These are phyloP conservation scores for Fusarium pseudograminearum DNA, from an alignment of 2,329 filamentous ascomycete species.

Conservation along the genomic window DNA sequence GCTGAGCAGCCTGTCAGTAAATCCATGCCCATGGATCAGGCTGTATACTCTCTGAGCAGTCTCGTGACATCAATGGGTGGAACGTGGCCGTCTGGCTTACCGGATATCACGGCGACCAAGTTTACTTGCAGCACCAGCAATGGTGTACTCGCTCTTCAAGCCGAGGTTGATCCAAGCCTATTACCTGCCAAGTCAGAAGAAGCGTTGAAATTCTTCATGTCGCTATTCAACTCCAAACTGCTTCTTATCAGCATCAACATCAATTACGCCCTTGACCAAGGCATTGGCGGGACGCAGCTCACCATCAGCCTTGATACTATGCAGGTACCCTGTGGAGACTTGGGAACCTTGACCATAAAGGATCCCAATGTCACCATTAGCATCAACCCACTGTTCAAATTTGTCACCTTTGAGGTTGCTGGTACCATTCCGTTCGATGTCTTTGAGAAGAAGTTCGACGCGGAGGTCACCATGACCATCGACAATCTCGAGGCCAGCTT, in stretches of 20 bases:
- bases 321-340: not conserved
- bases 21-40: slow-evolving; percentile 4
- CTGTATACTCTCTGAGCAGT: not conserved
- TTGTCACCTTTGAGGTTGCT: not conserved
- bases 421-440: not conserved
- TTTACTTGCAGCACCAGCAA: slow-evolving; percentile 9
- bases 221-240: not conserved
- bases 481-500: slow-evolving; percentile 10
- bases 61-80: not conserved
- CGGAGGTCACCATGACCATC: not conserved
- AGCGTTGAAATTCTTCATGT: not conserved
- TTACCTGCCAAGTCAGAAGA: slow-evolving; percentile 1
- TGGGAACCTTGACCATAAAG: not conserved
- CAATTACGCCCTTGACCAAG: too few relatives aligned
- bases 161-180: not conserved
- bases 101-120: slow-evolving; percentile 4
- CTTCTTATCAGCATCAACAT: too few relatives aligned
- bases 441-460: not conserved
- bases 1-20: not conserved
- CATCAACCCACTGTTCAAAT: slow-evolving; percentile 5
- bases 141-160: not conserved
- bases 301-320: slow-evolving; percentile 4
- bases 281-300: not conserved
- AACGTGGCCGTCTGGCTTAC: not conserved
- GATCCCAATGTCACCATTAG: slow-evolving; percentile 7